phyloP scores from a whole-genome alignment of 495 filamentous ascomycete species.

The Hyaloscypha finlandica region DNA sequence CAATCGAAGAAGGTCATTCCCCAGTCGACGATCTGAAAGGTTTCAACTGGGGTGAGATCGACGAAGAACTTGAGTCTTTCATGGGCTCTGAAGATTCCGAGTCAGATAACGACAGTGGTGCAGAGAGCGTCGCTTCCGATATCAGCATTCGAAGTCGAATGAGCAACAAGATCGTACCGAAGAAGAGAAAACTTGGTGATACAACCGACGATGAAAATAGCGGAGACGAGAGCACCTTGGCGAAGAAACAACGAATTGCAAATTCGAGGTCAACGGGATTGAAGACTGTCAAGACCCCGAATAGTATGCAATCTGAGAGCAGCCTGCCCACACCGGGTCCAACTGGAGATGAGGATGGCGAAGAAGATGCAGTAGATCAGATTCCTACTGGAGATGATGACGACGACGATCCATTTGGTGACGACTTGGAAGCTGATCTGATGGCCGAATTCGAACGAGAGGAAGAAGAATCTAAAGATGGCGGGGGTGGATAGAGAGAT shows the following conservation, averaged over 20 bases:
- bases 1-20: conserved; percentile 49
- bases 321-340: conserved; percentile 53
- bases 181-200: conserved; percentile 30
- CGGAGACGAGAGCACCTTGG: conserved; percentile 35
- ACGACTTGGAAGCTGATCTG: conserved; percentile 65
- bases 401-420: conserved; percentile 37
- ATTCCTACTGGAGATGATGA: conserved; percentile 27
- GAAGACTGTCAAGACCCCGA: conserved; percentile 47
- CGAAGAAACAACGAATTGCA: conserved; percentile 39
- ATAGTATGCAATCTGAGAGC: conserved; percentile 28
- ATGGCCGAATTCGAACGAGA: conserved; percentile 63
- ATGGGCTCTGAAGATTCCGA: conserved; percentile 54
- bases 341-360: conserved; percentile 51
- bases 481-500: not conserved
- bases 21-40: conserved; percentile 54
- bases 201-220: conserved; percentile 39
- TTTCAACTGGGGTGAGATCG: conserved; percentile 63
- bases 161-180: conserved; percentile 45
- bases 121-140: conserved; percentile 24
- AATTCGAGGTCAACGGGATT: conserved; percentile 36
- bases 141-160: conserved; percentile 11
- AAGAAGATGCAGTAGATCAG: conserved; percentile 34
- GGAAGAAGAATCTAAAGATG: conserved; percentile 30
- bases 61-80: conserved; percentile 79
- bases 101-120: conserved; percentile 32